phyloP scores from a whole-genome alignment of 2,329 filamentous ascomycete genomes.

The Pochonia chlamydosporia region DNA sequence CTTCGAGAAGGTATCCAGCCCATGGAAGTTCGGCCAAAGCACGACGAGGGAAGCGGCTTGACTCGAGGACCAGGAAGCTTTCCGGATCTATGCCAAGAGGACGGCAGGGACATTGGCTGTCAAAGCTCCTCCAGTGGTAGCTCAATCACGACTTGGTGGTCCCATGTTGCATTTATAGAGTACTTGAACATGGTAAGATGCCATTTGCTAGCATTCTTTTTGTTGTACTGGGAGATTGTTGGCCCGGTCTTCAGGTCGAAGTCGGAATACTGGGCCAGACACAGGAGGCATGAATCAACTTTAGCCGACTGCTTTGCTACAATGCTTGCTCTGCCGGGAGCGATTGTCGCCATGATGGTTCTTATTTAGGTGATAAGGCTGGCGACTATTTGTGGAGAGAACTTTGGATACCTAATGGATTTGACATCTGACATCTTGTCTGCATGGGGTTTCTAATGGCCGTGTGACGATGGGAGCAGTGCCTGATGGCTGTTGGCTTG shows the following conservation, averaged over 20 bases:
- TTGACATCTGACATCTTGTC: neutral
- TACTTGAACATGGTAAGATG: conserved; percentile 3
- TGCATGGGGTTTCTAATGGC: neutral
- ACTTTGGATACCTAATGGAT: conserved; percentile 6
- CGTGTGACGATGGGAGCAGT: neutral
- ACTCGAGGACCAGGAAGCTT: conserved; percentile 20
- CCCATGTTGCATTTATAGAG: neutral
- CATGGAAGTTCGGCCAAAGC: neutral
- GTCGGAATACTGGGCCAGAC: conserved; percentile 28
- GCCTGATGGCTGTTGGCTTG: too few species aligned
- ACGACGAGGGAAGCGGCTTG: conserved; percentile 7
- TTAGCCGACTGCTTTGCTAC: conserved; percentile 19
- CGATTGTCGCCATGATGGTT: conserved; percentile 16
- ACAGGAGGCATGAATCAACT: conserved; percentile 16
- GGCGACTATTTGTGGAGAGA: conserved; percentile 12
- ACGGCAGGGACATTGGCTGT: conserved; percentile 20
- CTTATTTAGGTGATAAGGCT: conserved; percentile 22
- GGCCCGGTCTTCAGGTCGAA: conserved; percentile 32
- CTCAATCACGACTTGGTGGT: neutral
- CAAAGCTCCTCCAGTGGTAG: conserved; percentile 15
- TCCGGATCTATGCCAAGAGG: conserved; percentile 20
- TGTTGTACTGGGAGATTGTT: conserved; percentile 30
- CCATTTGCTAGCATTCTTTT: conserved; percentile 6
- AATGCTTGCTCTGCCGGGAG: conserved; percentile 20
- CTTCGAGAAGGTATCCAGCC: neutral